phyloP scores from a whole-genome alignment of 2,329 filamentous ascomycete species.

The Celoporthe dispersa region DNA sequence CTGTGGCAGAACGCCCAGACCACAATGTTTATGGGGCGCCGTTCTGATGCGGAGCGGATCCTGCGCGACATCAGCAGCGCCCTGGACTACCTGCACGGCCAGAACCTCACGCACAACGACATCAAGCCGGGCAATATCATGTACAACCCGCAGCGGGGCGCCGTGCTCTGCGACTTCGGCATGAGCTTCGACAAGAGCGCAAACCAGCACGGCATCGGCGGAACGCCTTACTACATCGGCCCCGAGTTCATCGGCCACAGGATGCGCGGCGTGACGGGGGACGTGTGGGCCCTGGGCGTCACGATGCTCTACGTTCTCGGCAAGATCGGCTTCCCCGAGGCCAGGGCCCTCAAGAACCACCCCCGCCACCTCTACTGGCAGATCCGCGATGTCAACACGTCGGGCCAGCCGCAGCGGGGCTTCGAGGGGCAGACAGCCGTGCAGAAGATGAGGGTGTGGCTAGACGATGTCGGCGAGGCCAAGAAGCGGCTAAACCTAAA shows the following conservation, averaged over 20 bases:
- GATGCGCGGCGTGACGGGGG: conserved; percentile 57
- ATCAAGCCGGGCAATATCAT: conserved; percentile 67
- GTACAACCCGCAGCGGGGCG: conserved; percentile 61
- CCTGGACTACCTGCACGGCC: conserved; percentile 59
- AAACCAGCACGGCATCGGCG: conserved; percentile 47
- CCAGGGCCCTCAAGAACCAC: conserved; percentile 52
- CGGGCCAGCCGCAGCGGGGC: conserved; percentile 38
- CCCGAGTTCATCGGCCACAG: conserved; percentile 63
- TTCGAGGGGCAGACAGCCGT: conserved; percentile 24
- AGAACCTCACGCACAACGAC: conserved; percentile 62
- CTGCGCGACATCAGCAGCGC: conserved; percentile 58
- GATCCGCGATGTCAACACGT: conserved; percentile 58
- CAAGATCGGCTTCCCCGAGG: conserved; percentile 60
- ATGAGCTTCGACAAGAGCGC: conserved; percentile 55
- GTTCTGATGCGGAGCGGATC: conserved; percentile 56
- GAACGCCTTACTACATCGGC: conserved; percentile 65
- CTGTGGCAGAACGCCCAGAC: conserved; percentile 50
- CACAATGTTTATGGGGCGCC: conserved; percentile 52
- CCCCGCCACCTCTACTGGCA: conserved; percentile 60
- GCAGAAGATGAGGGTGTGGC: conserved; percentile 60
- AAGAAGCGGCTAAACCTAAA: conserved; percentile 49
- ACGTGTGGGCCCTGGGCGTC: conserved; percentile 64
- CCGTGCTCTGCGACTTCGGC: conserved; percentile 65
- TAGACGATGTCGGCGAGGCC: conserved; percentile 56
- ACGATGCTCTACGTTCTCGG: conserved; percentile 64